Evolutionary conservation across 345 rosid species (phyloP).

Genomic region (Camelina hispida): DNA sequence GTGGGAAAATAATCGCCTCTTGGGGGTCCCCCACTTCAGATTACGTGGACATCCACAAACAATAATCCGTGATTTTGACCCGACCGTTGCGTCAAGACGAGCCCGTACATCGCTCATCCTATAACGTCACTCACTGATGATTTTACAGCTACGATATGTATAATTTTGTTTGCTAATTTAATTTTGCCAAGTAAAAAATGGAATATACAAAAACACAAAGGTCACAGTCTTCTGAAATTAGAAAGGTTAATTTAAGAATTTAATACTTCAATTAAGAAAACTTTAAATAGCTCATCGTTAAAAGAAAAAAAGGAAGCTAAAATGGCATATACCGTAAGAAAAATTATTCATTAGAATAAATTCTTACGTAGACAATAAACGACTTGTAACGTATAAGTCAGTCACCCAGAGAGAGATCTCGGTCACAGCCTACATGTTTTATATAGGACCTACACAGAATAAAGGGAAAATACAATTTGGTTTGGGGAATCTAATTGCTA

Average conservation of each 20-base stretch:
- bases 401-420: slow-evolving; percentile 2
- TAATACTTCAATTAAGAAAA: background rate
- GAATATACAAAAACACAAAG: background rate
- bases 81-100: slow-evolving; percentile 39
- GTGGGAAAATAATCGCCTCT: slow-evolving; percentile 1
- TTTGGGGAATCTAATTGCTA: slow-evolving; percentile 35
- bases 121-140: slow-evolving; percentile 6
- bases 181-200: background rate
- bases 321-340: slow-evolving; percentile 12
- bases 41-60: slow-evolving; percentile 36
- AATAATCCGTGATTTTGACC: slow-evolving; percentile 44
- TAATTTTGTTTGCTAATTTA: background rate
- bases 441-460: slow-evolving; percentile 21
- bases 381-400: slow-evolving; percentile 27
- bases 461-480: slow-evolving; percentile 32
- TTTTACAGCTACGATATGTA: background rate
- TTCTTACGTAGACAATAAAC: slow-evolving; percentile 25
- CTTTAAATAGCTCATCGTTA: slow-evolving; percentile 5
- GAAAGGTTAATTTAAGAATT: background rate
- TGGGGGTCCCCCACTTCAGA: slow-evolving; percentile 25
- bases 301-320: background rate
- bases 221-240: background rate
- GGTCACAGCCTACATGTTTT: slow-evolving; percentile 2
- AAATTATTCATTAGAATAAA: slow-evolving; percentile 19
- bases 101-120: slow-evolving; percentile 16